Percentiles rank a stretch among this genome's conserved stretches.
These are phyloP conservation scores for Starmerella cellae DNA, from an alignment of 805 yeast genomes.

Conservation along the genomic window DNA sequence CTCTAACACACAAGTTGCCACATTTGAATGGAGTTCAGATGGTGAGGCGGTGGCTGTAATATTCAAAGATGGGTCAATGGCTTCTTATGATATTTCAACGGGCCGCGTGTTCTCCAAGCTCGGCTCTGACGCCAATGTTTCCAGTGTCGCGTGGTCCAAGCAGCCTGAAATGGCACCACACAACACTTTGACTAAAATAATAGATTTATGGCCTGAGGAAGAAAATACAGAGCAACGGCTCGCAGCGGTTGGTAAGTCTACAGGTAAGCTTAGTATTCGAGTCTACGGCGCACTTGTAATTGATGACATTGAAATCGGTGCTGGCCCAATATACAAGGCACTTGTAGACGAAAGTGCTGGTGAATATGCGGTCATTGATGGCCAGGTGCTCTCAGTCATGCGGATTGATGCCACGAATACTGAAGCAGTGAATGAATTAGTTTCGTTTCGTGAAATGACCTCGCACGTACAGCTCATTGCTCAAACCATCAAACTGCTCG, in stretches of 20 bases:
- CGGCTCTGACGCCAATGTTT: not conserved
- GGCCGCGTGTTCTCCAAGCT: slow-evolving; percentile 27
- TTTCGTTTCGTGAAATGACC: not conserved
- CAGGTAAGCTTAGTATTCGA: slow-evolving; percentile 22
- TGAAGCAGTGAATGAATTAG: not conserved
- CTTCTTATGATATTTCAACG: slow-evolving; percentile 35
- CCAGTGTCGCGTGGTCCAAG: not conserved
- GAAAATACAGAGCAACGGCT: not conserved
- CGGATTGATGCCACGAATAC: not conserved
- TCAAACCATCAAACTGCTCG: not conserved
- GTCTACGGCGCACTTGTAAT: slow-evolving; percentile 29
- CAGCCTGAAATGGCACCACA: slow-evolving; percentile 1
- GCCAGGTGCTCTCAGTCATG: not conserved
- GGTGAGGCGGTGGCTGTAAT: slow-evolving; percentile 34
- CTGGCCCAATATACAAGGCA: slow-evolving; percentile 2
- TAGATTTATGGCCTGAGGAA: not conserved
- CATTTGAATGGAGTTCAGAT: slow-evolving; percentile 29
- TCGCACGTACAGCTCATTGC: not conserved
- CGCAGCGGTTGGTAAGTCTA: not conserved
- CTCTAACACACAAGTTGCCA: slow-evolving; percentile 1
- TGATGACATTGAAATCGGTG: slow-evolving; percentile 18
- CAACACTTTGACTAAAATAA: not conserved
- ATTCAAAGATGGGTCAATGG: slow-evolving; percentile 34
- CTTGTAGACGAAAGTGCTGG: not conserved
- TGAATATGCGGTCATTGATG: slow-evolving; percentile 11